These are phyloP conservation scores for Hylodesmum podocarpum DNA, from an alignment of 306 rosid species.

Conservation along the genomic window DNA sequence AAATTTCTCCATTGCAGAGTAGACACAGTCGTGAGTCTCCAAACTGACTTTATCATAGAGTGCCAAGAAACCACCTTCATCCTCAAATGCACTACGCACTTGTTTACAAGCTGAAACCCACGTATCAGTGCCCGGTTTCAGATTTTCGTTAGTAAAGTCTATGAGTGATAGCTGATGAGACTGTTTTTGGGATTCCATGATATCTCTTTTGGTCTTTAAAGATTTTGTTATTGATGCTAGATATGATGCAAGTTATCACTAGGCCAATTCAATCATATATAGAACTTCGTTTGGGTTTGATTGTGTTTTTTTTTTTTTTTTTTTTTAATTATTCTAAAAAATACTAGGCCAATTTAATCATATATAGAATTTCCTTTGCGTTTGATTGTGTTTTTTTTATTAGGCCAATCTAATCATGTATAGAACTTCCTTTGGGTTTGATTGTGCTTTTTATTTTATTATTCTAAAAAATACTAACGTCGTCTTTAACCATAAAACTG, in stretches of 20 bases:
- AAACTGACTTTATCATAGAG: constrained; percentile 21
- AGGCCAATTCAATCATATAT: not conserved
- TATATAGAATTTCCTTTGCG: not conserved
- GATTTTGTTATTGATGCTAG: not conserved
- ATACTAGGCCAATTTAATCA: not conserved
- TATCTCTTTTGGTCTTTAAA: not conserved
- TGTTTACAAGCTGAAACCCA: constrained; percentile 23
- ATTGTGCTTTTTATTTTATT: too few relatives aligned
- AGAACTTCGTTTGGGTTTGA: not conserved
- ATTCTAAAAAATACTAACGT: too few relatives aligned
- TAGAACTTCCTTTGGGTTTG: not conserved
- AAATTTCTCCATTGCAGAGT: constrained; percentile 2
- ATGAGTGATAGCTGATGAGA: not conserved
- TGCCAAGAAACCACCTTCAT: constrained; percentile 26
- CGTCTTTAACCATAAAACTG: too few relatives aligned
- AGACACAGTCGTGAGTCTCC: constrained; percentile 1
- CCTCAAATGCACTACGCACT: constrained; percentile 30
- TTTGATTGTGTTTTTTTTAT: too few relatives aligned
- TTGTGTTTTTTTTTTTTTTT: too few relatives aligned
- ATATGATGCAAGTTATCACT: not conserved
- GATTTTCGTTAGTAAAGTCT: constrained; percentile 4
- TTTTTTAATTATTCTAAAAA: too few relatives aligned
- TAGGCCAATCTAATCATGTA: not conserved
- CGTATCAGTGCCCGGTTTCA: not conserved
- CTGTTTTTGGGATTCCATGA: constrained; percentile 20